Evolutionary conservation across 1,284 basidiomycete species (phyloP).

Genomic region (Athelia psychrophila): DNA sequence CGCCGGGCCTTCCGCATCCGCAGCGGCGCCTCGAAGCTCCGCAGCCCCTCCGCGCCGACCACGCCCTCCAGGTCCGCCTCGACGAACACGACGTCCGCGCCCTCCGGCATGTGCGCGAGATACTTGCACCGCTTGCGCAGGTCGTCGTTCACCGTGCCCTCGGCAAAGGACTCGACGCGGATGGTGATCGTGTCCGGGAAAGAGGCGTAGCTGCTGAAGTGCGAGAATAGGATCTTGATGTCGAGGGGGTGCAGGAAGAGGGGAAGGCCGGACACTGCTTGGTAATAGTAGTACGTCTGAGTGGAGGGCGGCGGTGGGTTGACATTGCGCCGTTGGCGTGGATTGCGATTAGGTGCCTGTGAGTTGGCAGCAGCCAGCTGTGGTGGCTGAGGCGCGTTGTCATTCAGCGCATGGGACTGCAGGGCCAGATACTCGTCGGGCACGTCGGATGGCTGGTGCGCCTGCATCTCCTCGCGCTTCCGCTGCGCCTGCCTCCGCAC

Average conservation of each 20-base stretch:
- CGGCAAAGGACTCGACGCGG: constrained; percentile 74
- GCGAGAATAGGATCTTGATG: constrained; percentile 87
- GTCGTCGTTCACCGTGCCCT: constrained; percentile 86
- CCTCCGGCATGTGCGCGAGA: constrained; percentile 88
- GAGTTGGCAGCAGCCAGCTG: constrained; percentile 13
- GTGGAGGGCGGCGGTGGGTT: constrained; percentile 81
- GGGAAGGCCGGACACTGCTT: constrained; percentile 88
- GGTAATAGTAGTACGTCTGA: constrained; percentile 93
- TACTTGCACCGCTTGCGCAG: constrained; percentile 95
- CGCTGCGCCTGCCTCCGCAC: constrained; percentile 34
- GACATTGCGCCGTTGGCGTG: constrained; percentile 66
- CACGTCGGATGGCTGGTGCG: constrained; percentile 24
- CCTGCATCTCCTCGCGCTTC: constrained; percentile 31
- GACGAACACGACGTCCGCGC: constrained; percentile 92
- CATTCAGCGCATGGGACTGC: constrained; percentile 17
- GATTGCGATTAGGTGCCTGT: constrained; percentile 32
- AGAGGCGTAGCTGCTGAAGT: constrained; percentile 79
- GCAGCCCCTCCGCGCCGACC: constrained; percentile 70
- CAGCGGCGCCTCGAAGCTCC: constrained; percentile 78
- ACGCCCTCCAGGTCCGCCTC: constrained; percentile 83
- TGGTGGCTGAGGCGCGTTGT: constrained; percentile 20
- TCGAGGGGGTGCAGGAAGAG: constrained; percentile 96
- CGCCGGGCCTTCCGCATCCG: constrained; percentile 73
- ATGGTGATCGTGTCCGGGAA: constrained; percentile 86
- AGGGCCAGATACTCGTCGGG: constrained; percentile 56